Percentiles rank a stretch among this genome's conserved stretches.
phyloP scores from a whole-genome alignment of 352 stramenopile species.

The Sclerospora graminicola region DNA sequence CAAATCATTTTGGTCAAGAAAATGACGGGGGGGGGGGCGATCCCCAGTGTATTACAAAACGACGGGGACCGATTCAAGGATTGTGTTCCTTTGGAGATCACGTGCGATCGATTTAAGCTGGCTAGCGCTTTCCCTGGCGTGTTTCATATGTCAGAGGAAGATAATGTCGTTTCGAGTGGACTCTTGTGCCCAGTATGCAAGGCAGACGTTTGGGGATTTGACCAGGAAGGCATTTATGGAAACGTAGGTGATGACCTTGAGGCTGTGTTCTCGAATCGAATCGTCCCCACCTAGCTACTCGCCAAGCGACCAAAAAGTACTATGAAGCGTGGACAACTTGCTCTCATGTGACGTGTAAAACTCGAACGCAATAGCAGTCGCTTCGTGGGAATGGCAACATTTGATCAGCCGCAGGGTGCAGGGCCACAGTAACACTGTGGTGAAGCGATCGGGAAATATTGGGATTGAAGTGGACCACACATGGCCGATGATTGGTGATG shows the following conservation, averaged over 20 bases:
- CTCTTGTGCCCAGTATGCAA: slow-evolving; percentile 64
- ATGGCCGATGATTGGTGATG: too few species aligned
- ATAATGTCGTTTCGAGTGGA: slow-evolving; percentile 30
- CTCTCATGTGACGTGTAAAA: slow-evolving; percentile 91
- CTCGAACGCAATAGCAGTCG: slow-evolving; percentile 92
- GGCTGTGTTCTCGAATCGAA: slow-evolving; percentile 77
- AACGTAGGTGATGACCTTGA: slow-evolving; percentile 62
- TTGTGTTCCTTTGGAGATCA: slow-evolving; percentile 63
- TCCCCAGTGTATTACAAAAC: slow-evolving; percentile 80
- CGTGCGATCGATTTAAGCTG: slow-evolving; percentile 56
- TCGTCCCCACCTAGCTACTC: slow-evolving; percentile 67
- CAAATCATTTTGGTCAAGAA: slow-evolving; percentile 75
- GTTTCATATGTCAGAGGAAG: slow-evolving; percentile 30
- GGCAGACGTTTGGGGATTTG: slow-evolving; percentile 77
- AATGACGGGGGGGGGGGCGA: slow-evolving; percentile 76
- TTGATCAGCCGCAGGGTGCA: slow-evolving; percentile 89
- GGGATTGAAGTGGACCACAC: too few species aligned
- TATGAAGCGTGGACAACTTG: slow-evolving; percentile 89
- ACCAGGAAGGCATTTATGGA: slow-evolving; percentile 65
- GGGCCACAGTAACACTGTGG: too few species aligned
- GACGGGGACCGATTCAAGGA: slow-evolving; percentile 87
- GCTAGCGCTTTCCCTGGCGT: slow-evolving; percentile 69
- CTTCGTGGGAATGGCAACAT: slow-evolving; percentile 87
- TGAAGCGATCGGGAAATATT: too few species aligned
- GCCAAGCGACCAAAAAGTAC: slow-evolving; percentile 74